Evolutionary conservation across 352 stramenopile species (phyloP), one percentile per base, ranked within the genome.

Genomic region (Globisporangium cylindrosporum): DNA sequence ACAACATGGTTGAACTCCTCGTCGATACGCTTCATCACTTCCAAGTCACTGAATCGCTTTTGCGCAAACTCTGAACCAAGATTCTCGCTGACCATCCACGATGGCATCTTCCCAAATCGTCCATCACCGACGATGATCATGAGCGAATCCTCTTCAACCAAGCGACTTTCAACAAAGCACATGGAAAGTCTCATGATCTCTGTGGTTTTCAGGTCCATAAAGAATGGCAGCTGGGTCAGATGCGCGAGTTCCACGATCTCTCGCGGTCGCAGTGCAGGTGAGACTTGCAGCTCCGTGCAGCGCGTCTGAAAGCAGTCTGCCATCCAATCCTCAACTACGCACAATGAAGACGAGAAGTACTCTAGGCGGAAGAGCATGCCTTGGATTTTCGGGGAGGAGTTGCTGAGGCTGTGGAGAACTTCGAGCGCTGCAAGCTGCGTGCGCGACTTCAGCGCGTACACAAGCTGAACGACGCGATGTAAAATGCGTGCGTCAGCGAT

Each of bases 151-250:
- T 72, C 61, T 24, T 72, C 67, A 20, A 68, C 43, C 5, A 67
- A 22, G 8, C 25, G 55, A 56, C 66, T 73, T 4, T 29, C 53
- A 43, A 56, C 69, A 32, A 79, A 79, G 5, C 72, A 64, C 38
- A 81, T 36, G 15, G 72, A 75, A 0, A 81, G 20, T 41, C 73
- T 71, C 12, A 79, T 64, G 8, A 81, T 32, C 54, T 79, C 72
- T 4, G 67, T 43, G 18, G 29, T 68, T 12, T 43, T 73, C 1
- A 81, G 55, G 20, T 78, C 74, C 15, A 68, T 55, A 49, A 81
- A 79, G 49, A 77, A 73, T 2, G 74, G 72, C 24, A 81, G 15
- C 24, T 73, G 73, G 6, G 55, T 56, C 25, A 81, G 3, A 27
- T 77, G 69, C 10, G 73, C 59, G 5, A 81, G 55, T 41, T 73